These are phyloP conservation scores for Amanita phalloides DNA, from an alignment of 768 basidiomycete species.

Conservation along the genomic window DNA sequence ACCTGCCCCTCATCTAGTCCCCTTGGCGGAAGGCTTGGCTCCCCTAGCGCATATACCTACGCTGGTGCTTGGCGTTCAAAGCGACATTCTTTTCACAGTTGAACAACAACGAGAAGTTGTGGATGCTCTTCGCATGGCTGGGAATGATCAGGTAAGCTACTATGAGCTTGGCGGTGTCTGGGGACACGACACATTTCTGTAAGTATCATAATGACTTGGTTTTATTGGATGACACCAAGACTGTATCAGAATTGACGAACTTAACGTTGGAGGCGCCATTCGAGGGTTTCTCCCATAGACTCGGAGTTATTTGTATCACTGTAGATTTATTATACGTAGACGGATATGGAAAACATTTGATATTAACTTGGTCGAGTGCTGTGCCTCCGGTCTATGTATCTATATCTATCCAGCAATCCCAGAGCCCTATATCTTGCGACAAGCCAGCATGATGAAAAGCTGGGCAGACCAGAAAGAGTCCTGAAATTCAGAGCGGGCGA, in stretches of 20 bases:
- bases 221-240: neutral
- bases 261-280: conserved; percentile 87
- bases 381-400: conserved; percentile 41
- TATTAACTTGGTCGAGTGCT: neutral
- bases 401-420: conserved; percentile 60
- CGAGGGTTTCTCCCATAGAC: conserved; percentile 69
- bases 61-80: conserved; percentile 89
- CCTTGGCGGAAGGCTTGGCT: conserved; percentile 67
- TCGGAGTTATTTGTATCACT: neutral
- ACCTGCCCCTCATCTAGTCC: conserved; percentile 64
- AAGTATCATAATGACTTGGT: conserved; percentile 21
- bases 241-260: conserved; percentile 57
- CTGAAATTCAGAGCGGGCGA: conserved; percentile 65
- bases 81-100: conserved; percentile 92
- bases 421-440: conserved; percentile 68
- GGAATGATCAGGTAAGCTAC: conserved; percentile 84
- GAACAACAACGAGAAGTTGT: conserved; percentile 95
- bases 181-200: conserved; percentile 98
- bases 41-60: conserved; percentile 71
- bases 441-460: conserved; percentile 51
- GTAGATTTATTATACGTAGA: neutral
- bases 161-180: conserved; percentile 99
- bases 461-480: conserved; percentile 48
- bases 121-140: conserved; percentile 84
- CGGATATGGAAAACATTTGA: neutral